Conservation (phyloP, 2,329 filamentous ascomycete genomes). For the Tympanopsis confertula region DNA sequence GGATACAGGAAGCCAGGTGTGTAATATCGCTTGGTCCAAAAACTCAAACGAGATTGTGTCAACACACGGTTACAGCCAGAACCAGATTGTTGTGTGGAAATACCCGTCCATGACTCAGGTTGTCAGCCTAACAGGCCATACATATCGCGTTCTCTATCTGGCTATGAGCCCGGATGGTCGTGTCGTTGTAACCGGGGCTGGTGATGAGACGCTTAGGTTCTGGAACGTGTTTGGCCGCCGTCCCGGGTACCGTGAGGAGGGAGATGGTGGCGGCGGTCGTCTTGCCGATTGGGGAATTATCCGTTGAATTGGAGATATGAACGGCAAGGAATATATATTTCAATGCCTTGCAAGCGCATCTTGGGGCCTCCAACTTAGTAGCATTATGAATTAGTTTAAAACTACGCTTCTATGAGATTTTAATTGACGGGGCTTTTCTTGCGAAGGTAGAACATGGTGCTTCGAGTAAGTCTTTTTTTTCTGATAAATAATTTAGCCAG, state of each 20-base stretch:
- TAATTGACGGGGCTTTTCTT: no score
- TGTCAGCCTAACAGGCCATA: conserved; percentile 87
- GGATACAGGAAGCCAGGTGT: conserved; percentile 97
- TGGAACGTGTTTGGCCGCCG: conserved; percentile 92
- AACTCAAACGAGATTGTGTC: conserved; percentile 96
- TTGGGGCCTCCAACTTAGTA: no score
- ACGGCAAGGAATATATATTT: no score
- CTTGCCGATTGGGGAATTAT: conserved; percentile 78
- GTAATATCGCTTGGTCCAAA: conserved; percentile 92
- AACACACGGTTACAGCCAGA: conserved; percentile 94
- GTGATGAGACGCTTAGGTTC: conserved; percentile 89
- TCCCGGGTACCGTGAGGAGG: conserved; percentile 51
- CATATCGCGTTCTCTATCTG: conserved; percentile 88
- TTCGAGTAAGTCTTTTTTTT: no score
- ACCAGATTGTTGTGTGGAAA: conserved; percentile 99
- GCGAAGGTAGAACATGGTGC: no score
- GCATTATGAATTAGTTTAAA: no score
- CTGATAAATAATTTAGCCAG: no score
- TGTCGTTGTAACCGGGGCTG: conserved; percentile 87
- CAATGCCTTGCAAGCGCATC: no score
- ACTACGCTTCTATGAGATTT: no score
- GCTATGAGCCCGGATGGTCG: conserved; percentile 95
- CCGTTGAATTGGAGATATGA: no score
- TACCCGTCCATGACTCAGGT: conserved; percentile 98
- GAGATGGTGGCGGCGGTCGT: conserved; percentile 44